These are phyloP conservation scores for Penicillium sp. DNA, from an alignment of 2,329 filamentous ascomycete species.

Conservation along the genomic window DNA sequence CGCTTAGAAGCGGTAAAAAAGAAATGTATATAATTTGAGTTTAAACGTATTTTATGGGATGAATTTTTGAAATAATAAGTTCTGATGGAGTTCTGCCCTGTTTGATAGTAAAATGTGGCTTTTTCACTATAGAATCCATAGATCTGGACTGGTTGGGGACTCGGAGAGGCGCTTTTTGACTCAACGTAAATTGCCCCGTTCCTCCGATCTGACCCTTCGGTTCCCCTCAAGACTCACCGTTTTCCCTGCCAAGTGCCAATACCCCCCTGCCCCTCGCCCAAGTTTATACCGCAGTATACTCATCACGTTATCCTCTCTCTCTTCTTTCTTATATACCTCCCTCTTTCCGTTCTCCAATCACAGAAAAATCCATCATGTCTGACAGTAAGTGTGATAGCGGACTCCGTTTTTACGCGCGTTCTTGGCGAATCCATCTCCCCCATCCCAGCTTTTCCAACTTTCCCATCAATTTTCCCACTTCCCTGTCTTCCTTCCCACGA, in stretches of 20 bases:
- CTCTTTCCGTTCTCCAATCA: background rate
- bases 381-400: constrained; percentile 20
- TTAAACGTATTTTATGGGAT: background rate
- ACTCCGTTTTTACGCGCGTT: constrained; percentile 5
- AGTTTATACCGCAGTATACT: background rate
- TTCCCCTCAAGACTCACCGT: constrained; percentile 9
- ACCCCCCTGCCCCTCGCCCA: background rate
- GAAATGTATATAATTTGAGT: background rate
- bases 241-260: constrained; percentile 12
- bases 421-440: constrained; percentile 13
- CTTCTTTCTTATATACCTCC: background rate
- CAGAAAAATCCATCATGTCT: constrained; percentile 5
- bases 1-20: constrained; percentile 18
- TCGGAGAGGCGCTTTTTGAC: background rate
- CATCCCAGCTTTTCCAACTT: background rate
- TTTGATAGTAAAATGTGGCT: background rate
- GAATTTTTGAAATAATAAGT: background rate
- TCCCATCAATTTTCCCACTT: constrained; percentile 14
- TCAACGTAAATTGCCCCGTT: background rate
- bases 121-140: background rate
- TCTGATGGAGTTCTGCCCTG: too few species aligned
- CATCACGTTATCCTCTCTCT: background rate
- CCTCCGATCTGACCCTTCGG: background rate
- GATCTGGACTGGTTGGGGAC: background rate
- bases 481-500: constrained; percentile 3